phyloP scores from a whole-genome alignment of 1,139 yeast genomes.

The Ogataea hybrid region DNA sequence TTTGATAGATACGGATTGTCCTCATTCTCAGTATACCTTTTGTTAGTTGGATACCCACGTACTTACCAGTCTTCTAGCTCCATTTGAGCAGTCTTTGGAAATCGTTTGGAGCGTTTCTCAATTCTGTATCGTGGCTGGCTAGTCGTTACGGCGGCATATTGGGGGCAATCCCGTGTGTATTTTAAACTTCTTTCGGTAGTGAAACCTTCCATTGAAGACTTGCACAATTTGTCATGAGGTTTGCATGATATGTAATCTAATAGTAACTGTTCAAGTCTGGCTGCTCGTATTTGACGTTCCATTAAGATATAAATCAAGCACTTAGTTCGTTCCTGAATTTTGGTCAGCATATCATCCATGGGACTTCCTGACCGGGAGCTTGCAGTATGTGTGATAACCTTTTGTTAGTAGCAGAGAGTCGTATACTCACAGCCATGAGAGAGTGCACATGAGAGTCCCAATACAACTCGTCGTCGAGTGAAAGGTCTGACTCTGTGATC shows the following conservation, averaged over 20 bases:
- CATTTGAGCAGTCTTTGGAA: conserved; percentile 15
- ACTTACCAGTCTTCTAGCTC: conserved; percentile 24
- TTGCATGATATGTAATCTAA: background rate
- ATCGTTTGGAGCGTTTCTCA: conserved; percentile 6
- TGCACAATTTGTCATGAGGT: background rate
- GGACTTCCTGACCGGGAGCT: background rate
- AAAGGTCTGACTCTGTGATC: background rate
- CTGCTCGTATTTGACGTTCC: background rate
- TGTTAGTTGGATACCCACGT: background rate
- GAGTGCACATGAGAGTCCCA: background rate
- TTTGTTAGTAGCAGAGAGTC: background rate
- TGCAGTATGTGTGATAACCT: background rate
- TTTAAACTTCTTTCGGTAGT: background rate
- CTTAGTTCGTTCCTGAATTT: background rate
- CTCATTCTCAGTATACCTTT: conserved; percentile 22
- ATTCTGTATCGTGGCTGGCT: background rate
- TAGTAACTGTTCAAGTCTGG: conserved; percentile 2
- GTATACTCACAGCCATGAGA: background rate
- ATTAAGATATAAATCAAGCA: conserved; percentile 1
- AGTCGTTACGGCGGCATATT: background rate
- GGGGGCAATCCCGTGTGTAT: background rate
- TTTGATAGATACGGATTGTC: conserved; percentile 25
- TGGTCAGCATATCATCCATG: background rate
- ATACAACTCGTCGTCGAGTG: background rate
- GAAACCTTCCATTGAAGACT: background rate